These are phyloP conservation scores for Hypoxylon sp. DNA, from an alignment of 2,329 filamentous ascomycete species.

Conservation along the genomic window DNA sequence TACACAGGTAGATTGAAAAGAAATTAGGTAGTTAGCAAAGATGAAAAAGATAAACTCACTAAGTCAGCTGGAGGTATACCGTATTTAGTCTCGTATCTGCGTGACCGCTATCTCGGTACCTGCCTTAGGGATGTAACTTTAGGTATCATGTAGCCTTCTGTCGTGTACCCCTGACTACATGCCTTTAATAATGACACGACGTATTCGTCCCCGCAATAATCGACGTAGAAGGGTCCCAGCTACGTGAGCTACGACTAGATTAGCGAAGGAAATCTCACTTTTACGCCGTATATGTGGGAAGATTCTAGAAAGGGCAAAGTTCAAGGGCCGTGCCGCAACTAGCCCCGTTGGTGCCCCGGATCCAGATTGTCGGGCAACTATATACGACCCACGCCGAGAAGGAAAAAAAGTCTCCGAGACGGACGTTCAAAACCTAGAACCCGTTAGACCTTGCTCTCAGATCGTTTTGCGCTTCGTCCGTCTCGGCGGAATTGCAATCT, in stretches of 20 bases:
- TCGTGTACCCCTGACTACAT: not conserved
- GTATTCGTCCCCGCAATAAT: not conserved
- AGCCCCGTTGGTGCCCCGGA: slow-evolving; percentile 6
- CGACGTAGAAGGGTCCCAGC: not conserved
- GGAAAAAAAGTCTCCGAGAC: slow-evolving; percentile 23
- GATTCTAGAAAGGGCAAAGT: slow-evolving; percentile 11
- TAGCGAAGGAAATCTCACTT: not conserved
- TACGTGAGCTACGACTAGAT: not conserved
- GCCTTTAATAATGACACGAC: not conserved
- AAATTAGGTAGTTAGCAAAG: not conserved
- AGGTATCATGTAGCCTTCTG: not conserved
- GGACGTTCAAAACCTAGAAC: not conserved
- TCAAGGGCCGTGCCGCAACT: not conserved
- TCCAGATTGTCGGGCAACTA: not conserved
- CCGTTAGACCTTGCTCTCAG: not conserved
- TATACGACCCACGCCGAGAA: not conserved
- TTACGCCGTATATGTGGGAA: slow-evolving; percentile 1
- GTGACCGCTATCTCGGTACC: not conserved
- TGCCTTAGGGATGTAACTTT: no score
- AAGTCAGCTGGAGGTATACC: not conserved
- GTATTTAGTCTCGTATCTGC: not conserved
- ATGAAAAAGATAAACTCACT: not conserved
- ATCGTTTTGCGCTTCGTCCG: no score
- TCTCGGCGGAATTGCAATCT: slow-evolving; percentile 1
- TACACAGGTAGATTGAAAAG: not conserved